Evolutionary conservation across 805 yeast genomes (phyloP), one percentile per base, ranked within the genome.

Genomic region (Saccharomycopsis guyanensis): DNA sequence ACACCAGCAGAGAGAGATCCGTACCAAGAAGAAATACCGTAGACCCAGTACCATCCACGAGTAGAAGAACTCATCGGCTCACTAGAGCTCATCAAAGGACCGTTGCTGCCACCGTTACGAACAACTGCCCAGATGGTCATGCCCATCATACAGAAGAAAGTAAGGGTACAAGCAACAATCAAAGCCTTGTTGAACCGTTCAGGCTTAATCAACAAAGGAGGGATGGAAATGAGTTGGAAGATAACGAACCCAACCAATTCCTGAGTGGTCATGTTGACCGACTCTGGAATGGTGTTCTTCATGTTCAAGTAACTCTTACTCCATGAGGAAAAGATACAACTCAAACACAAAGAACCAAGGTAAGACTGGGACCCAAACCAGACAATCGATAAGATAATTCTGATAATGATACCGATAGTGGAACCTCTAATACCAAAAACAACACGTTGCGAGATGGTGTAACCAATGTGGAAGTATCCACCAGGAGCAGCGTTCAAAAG

Each of bases 351-450:
- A 1, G 72, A 73, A 40, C 76, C 76, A 42, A 71, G 43, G 66
- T 70, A 72, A 4, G 71, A 66, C 46, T 68, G 63, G 1, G 72
- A 65, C 1, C 71, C 78, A 49, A 66, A 73, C 61, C 69, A 70
- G 19, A 75, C 74, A 38, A 74, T 63, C 35, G 72, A 63, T 53
- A 75, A 58, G 35, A 72, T 54, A 7, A 71, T 64, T 57, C 74
- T 59, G 10, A 69, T 63, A 27, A 63, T 37, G 27, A 71, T 63
- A 12, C 74, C 75, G 24, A 70, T 47, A 3, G 59, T 57, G 1
- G 71, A 65, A 8, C 77, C 77, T 44, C 58, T 61, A 22, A 71
- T 66, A 18, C 77, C 78, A 57, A 72, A 73, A 2, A 67, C 65
- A 25, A 71, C 62, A 56, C 78, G 59, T 53, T 69, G 75, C 5